phyloP scores from a whole-genome alignment of 768 basidiomycete genomes.

The Saitozyma sp. region DNA sequence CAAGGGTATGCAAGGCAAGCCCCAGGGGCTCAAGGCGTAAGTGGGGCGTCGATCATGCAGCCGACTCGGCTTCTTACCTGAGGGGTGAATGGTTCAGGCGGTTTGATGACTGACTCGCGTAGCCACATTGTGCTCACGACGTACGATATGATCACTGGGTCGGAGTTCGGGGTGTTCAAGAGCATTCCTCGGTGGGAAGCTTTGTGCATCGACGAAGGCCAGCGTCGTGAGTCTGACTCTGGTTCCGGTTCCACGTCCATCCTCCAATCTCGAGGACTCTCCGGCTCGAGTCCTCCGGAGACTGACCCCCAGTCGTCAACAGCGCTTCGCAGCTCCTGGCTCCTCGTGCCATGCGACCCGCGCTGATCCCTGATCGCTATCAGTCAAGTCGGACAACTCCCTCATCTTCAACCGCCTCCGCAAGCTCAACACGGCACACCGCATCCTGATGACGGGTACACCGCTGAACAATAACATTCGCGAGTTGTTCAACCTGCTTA shows the following conservation, averaged over 20 bases:
- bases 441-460: slow-evolving; percentile 91
- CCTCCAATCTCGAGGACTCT: not conserved
- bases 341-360: too few relatives aligned
- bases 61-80: not conserved
- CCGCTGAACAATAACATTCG: slow-evolving; percentile 96
- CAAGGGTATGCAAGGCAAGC: slow-evolving; percentile 44
- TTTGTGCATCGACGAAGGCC: slow-evolving; percentile 91
- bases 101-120: slow-evolving; percentile 2
- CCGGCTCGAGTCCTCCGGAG: not conserved
- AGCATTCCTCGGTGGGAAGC: slow-evolving; percentile 86
- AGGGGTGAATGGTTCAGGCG: too few relatives aligned
- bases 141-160: slow-evolving; percentile 75
- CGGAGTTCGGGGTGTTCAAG: slow-evolving; percentile 76
- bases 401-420: slow-evolving; percentile 79
- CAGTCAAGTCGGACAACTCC: slow-evolving; percentile 81
- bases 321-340: too few relatives aligned
- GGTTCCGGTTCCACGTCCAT: slow-evolving; percentile 1
- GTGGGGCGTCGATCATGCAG: slow-evolving; percentile 5
- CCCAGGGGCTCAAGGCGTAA: slow-evolving; percentile 51
- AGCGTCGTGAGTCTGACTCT: slow-evolving; percentile 64
- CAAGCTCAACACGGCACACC: slow-evolving; percentile 73
- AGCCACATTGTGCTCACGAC: slow-evolving; percentile 92
- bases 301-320: too few relatives aligned
- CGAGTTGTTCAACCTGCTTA: slow-evolving; percentile 95
- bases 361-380: not conserved